Evolutionary conservation across 352 stramenopile species (phyloP), one percentile per base, ranked within the genome.

Genomic region (Globisporangium cylindrosporum): DNA sequence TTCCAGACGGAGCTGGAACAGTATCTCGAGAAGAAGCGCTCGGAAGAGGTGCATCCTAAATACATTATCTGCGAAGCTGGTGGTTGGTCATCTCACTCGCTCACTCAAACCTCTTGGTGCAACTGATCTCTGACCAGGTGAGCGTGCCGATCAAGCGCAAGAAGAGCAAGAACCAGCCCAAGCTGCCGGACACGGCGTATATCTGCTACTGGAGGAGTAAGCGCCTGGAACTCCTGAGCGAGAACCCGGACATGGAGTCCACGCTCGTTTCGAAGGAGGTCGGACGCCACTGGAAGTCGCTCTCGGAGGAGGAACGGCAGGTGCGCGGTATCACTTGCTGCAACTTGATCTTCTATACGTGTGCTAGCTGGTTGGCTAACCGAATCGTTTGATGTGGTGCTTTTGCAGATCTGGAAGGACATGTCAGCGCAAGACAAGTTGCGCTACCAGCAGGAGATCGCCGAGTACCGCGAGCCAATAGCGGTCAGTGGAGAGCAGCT

Each of bases 141-240:
- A 41, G n/a, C 25, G 34, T 68, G n/a, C 69, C 72, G 5, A 59
- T 63, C 36, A 80, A 78, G 66, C 73, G 73, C 18, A 76, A 73
- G 66, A 86, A 86, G 61, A 59, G 71, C 14, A 56, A 67, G 20
- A 79, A 78, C 59, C 69, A 86, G 38, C 80, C 80, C 15, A 78
- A 79, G 12, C 80, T 81, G 46, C 80, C 80, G 4, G 80, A 90
- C 57, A 88, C 82, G 18, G 78, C 82, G 3, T 90, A 90, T 57
- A 89, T 84, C 58, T 90, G 75, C 67, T 90, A 86, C 61, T 90
- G 78, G 78, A 86, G 82, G 60, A 76, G 73, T 41, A 75, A 68
- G 38, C 73, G 82, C 4, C 68, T 63, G 24, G 68, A 80, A 20
- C 71, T 90, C n/a, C 49, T 90, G 29, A 70, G 64, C 54, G 68